Evolutionary conservation across 768 basidiomycete species (phyloP), one percentile per base, ranked within the genome.

Genomic region (Holtermannia corniformis): DNA sequence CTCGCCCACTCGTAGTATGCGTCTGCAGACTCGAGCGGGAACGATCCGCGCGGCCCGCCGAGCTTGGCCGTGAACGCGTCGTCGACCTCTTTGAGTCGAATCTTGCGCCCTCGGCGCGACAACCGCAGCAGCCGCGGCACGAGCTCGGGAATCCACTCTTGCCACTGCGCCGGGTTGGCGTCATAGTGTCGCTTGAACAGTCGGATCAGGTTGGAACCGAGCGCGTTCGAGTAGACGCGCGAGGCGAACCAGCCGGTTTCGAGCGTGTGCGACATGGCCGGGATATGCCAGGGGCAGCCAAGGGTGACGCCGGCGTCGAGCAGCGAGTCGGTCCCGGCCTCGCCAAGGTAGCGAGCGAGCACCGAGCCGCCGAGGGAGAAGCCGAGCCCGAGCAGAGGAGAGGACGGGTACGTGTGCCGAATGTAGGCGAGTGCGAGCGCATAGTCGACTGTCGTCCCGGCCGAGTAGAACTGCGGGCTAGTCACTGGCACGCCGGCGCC

Each of bases 311-410:
- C 70, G 7, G 60, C 64, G 3, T 62, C 64, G 2, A 72, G 47
- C 11, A 68, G 53, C 28, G 60, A 72, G 0, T 47, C 44, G 4
- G 56, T 49, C 13, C 85, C 82, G 67, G 93, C 86, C 73, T 93
- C 85, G 3, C 85, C 89, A 47, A 92, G 74, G 71, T 95, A 95
- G 57, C 87, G 79, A 27, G 89, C 85, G 61, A 97, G 74, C 28
- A 96, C 85, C 68, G 87, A 89, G 41, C 91, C 86, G 41, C 93
- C 95, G 32, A 99, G 80, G 3, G 90, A 95, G 76, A 93, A 97
- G 5, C 92, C 89, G 10, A 95, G 73, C 13, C 87, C 93, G 16
- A 93, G 73, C 32, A 96, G 75, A 3, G 84, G 86, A 0, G 93
- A 88, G 10, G 78, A 74, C 1, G 93, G 92, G 62, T 83, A 92